These are phyloP conservation scores for Pichia sporocuriosa DNA, from an alignment of 805 yeast genomes.

Conservation along the genomic window DNA sequence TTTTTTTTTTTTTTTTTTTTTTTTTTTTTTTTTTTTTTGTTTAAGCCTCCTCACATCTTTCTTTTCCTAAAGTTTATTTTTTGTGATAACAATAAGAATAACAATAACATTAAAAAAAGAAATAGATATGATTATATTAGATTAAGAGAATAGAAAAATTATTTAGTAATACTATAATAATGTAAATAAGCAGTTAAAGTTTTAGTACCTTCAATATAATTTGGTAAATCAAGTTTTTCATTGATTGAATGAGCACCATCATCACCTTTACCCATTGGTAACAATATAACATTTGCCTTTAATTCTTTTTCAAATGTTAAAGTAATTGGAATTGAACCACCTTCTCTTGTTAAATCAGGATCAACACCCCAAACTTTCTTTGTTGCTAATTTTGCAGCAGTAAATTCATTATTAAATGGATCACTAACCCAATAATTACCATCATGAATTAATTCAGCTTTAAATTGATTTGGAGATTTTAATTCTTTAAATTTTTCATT, in stretches of 20 bases:
- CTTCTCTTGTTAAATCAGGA: slow-evolving; percentile 97
- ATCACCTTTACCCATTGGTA: slow-evolving; percentile 98
- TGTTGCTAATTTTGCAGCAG: slow-evolving; percentile 93
- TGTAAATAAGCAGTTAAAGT: slow-evolving; percentile 91
- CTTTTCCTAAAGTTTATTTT: too few species aligned
- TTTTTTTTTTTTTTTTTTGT: too few species aligned
- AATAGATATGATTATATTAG: too few species aligned
- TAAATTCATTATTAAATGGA: slow-evolving; percentile 86
- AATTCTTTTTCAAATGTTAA: slow-evolving; percentile 84
- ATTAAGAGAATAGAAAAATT: background rate
- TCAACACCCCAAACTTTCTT: slow-evolving; percentile 90
- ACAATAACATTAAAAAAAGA: too few species aligned
- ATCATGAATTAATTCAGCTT: slow-evolving; percentile 78
- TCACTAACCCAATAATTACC: slow-evolving; percentile 96
- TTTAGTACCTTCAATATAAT: slow-evolving; percentile 90
- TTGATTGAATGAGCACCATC: slow-evolving; percentile 99
- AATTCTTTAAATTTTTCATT: slow-evolving; percentile 58
- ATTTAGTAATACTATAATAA: slow-evolving; percentile 47
- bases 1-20: too few species aligned
- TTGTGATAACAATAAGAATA: too few species aligned
- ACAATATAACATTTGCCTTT: slow-evolving; percentile 75
- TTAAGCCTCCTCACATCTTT: too few species aligned
- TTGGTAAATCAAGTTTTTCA: slow-evolving; percentile 83
- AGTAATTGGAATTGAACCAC: slow-evolving; percentile 98
- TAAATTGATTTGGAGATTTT: slow-evolving; percentile 68